These are phyloP conservation scores for Cyanodermella asteris DNA, from an alignment of 2,329 filamentous ascomycete genomes.

Conservation along the genomic window DNA sequence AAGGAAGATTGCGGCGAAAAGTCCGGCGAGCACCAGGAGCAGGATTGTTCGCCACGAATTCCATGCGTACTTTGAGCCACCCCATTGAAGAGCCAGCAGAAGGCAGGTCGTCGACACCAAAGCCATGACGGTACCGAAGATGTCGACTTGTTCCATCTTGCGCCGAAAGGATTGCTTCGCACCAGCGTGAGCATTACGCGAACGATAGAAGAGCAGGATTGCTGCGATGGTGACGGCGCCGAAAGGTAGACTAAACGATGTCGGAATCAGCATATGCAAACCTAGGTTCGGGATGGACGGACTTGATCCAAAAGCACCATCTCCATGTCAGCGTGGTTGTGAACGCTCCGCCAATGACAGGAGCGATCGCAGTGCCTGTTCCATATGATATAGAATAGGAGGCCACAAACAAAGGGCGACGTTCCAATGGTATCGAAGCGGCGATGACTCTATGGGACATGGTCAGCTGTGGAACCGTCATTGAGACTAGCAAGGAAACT, in stretches of 20 bases:
- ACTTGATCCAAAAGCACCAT: constrained; percentile 15
- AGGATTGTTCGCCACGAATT: constrained; percentile 1
- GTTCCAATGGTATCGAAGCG: constrained; percentile 9
- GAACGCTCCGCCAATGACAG: constrained; percentile 20
- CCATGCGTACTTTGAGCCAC: constrained; percentile 9
- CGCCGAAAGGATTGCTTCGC: constrained; percentile 1
- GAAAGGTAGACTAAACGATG: no score
- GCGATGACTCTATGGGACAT: constrained; percentile 8
- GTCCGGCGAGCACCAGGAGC: constrained; percentile 1
- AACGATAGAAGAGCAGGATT: constrained; percentile 26
- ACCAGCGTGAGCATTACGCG: constrained; percentile 8
- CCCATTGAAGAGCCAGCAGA: constrained; percentile 11
- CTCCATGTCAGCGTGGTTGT: constrained; percentile 18
- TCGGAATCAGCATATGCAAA: no score
- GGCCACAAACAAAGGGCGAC: constrained; percentile 3
- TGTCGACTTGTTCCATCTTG: constrained; percentile 9
- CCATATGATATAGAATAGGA: constrained; percentile 15
- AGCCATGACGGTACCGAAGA: constrained; percentile 9
- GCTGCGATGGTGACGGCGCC: constrained; percentile 20
- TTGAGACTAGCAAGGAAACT: no score
- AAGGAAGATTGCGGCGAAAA: constrained; percentile 22
- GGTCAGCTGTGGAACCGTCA: no score
- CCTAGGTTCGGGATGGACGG: neutral
- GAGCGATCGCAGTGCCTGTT: constrained; percentile 18
- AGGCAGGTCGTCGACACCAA: constrained; percentile 10